These are phyloP conservation scores for Lepraria neglecta DNA, from an alignment of 495 filamentous ascomycete species.

Conservation along the genomic window DNA sequence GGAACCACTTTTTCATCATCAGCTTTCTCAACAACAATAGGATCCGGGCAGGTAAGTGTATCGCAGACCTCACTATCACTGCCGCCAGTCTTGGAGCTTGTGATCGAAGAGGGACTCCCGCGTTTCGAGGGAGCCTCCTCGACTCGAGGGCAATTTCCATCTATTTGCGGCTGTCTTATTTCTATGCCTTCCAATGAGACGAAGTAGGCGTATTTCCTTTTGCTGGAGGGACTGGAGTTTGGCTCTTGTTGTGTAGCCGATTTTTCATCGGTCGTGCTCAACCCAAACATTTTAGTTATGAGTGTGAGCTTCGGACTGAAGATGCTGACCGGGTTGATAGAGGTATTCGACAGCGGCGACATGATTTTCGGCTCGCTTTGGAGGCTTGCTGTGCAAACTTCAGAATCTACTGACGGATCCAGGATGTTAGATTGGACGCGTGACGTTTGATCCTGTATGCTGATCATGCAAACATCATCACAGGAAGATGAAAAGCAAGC, in stretches of 20 bases:
- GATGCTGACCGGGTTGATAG: not conserved
- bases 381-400: conserved; percentile 4
- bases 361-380: not conserved
- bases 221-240: no score
- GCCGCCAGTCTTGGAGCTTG: conserved; percentile 2
- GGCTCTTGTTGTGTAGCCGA: not conserved
- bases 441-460: not conserved
- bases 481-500: not conserved
- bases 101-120: not conserved
- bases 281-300: not conserved
- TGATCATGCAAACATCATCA: not conserved
- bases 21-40: not conserved
- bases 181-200: conserved; percentile 5
- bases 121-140: not conserved
- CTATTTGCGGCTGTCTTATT: not conserved
- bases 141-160: not conserved
- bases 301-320: not conserved
- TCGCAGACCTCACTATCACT: conserved; percentile 1
- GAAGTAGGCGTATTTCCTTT: not conserved
- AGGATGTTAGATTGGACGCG: not conserved
- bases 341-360: not conserved
- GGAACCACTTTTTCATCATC: conserved; percentile 6
- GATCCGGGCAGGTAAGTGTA: not conserved
- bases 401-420: not conserved
- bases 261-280: not conserved